phyloP scores from a whole-genome alignment of 208 protist genomes.

The Phytomonas serpens region DNA sequence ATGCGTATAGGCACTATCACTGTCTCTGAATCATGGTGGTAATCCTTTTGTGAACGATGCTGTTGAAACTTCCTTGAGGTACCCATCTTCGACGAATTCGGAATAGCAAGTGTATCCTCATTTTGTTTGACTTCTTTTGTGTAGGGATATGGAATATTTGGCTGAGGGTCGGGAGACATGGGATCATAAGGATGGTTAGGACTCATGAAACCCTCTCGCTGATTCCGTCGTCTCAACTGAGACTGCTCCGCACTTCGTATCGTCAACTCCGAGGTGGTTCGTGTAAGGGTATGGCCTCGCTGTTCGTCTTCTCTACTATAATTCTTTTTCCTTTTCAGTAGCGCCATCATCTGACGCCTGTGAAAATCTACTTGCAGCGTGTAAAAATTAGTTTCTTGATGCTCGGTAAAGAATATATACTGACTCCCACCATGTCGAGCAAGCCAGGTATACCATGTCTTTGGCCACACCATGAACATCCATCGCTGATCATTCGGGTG shows the following conservation, averaged over 20 bases:
- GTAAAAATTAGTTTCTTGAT: slow-evolving; percentile 70
- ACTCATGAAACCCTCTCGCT: not conserved
- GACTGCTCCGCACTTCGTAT: not conserved
- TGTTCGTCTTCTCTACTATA: not conserved
- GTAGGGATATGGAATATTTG: not conserved
- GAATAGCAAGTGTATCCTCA: not conserved
- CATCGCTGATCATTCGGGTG: slow-evolving; percentile 61
- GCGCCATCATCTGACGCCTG: slow-evolving; percentile 46
- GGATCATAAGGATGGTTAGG: not conserved
- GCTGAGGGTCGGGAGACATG: not conserved
- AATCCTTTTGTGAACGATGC: not conserved
- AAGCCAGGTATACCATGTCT: slow-evolving; percentile 81
- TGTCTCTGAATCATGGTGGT: not conserved
- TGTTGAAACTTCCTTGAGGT: not conserved
- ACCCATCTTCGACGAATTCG: not conserved
- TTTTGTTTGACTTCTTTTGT: not conserved
- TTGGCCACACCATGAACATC: slow-evolving; percentile 81
- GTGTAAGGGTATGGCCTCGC: not conserved
- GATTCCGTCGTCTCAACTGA: not conserved
- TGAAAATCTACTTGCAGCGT: slow-evolving; percentile 61
- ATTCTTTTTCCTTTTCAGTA: slow-evolving; percentile 28
- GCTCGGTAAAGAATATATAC: slow-evolving; percentile 81
- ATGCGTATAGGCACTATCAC: not conserved
- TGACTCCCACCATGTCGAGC: slow-evolving; percentile 78
- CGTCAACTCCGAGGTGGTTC: not conserved